Base-by-base conservation (phyloP, 148 eudicot species). In the Rhododendron henanense region DNA sequence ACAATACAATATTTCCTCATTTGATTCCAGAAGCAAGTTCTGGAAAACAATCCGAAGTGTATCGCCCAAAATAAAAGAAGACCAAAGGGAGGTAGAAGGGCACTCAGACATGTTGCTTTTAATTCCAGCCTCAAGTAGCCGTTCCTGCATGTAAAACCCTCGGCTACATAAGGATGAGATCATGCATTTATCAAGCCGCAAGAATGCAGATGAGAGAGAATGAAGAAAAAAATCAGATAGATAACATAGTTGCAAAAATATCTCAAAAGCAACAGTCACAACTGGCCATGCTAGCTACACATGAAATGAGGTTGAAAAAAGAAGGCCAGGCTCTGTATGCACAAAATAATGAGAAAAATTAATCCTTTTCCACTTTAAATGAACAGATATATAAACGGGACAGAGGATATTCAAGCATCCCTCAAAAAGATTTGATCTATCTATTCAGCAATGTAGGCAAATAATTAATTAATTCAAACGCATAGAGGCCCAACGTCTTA, bases 31-130 rank as follows among this genome's bases (percentile, higher is more conserved):
- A 74, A 97, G 91, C 90, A 97, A 86, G 89, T 97, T 97, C 89
- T 97, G 99, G 90, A 93, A 97, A 84, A 97, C 98, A 88, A 95
- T 94, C 81, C 98, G 89, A 81, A 95, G 94, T 55, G 99, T 93
- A 85, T 97, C 98, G 37, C 95, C 96, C 90, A 97, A 88, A 79
- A 97, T 95, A 76, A 88, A 94, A 84, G 98, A 93, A 85, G 98
- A 98, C 99, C 99, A 97, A 85, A 94, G 92, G 84, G 76, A 71
- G 19, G 85, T 81, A 87, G 86, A 76, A 76, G 90, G 90, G 48
- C 91, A 91, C 87, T 92, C 96, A 84, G 95, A 83, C 37, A 87
- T 86, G 41, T 92, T 91, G 87, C 92, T 91, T 91, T 92, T 93
- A 85, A 91, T 90, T 51, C 94, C 96, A 87, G 99, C 98, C 88